Evolutionary conservation across 2,329 filamentous ascomycete genomes (phyloP), one percentile per base, ranked within the genome.

Genomic region (Orbilia brochopaga): DNA sequence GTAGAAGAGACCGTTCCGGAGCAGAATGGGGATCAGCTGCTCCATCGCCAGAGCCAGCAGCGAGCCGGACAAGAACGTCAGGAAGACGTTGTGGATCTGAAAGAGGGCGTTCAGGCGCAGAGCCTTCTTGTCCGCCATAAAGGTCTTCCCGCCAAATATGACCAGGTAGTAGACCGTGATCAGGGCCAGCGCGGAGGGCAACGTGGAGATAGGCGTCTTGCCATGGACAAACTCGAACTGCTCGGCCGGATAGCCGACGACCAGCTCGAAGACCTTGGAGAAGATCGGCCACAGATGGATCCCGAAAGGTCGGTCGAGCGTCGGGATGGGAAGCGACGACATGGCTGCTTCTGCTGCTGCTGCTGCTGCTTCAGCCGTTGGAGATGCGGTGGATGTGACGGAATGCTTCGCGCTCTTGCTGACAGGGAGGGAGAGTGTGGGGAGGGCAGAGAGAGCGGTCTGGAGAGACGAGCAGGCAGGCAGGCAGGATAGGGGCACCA

Each of bases 61-160:
- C 57, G 87, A 83, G 70, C 82, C 89, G 80, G 91, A 96, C 83
- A 97, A 91, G 75, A 86, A 83, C 53, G 93, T 97, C 79, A 99
- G 84, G 83, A 92, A 88, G 78, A 97, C 89, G 85, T 99, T 99
- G 87, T 99, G 93, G 79, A 97, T 85, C 83, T 96, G 90, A 85
- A 97, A 97, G 69, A 94, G 83, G 15, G 85, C 83, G 83, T 91
- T 94, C 78, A 97, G 86, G 85, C 95, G 90, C 83, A 94, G 89
- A 21, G 93, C 85, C 79, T 88, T 85, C 74, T 91, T 87, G 78
- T 90, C 88, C 82, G 91, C 90, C 94, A 99, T 97, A 77, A 92
- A 79, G 81, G 95, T 91, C 75, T 93, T 87, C 70, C 93, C 94
- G 74, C 92, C 92, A 76, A 97, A 95, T 78, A 97, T 94, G 97